Percentiles rank a stretch among this genome's conserved stretches.
Conservation (phyloP, 2,329 filamentous ascomycete species). For the Leptoxyphium fumago region DNA sequence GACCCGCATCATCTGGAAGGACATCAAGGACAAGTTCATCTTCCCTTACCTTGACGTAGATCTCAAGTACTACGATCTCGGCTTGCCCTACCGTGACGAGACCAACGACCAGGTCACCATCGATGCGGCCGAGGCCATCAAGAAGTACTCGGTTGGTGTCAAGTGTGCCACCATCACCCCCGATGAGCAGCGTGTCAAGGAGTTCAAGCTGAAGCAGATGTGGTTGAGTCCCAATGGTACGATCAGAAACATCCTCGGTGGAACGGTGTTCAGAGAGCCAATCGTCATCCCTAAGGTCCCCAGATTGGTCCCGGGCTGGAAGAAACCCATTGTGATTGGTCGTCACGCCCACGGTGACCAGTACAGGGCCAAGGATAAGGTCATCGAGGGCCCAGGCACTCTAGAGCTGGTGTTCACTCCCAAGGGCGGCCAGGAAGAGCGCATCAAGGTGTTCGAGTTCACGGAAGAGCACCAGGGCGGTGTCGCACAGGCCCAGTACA, state of each 20-base stretch:
- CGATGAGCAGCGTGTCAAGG: conserved; percentile 88
- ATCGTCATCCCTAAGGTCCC: conserved; percentile 92
- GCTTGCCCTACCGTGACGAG: conserved; percentile 86
- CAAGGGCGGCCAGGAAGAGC: conserved; percentile 60
- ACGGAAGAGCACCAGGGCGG: conserved; percentile 56
- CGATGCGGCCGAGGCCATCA: conserved; percentile 91
- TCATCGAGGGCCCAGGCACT: conserved; percentile 70
- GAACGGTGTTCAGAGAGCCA: conserved; percentile 97
- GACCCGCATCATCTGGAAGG: conserved; percentile 98
- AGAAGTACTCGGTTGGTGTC: conserved; percentile 97
- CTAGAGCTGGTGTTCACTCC: conserved; percentile 93
- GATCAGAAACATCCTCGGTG: conserved; percentile 57
- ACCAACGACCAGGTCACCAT: conserved; percentile 92
- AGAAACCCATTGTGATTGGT: conserved; percentile 97
- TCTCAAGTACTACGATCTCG: conserved; percentile 54
- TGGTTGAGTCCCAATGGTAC: conserved; percentile 97
- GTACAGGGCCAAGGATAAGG: conserved; percentile 88
- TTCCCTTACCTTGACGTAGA: conserved; percentile 91
- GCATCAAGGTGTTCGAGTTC: conserved; percentile 84
- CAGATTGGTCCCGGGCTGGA: conserved; percentile 89
- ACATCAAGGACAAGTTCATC: conserved; percentile 99
- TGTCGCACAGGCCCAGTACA: conserved; percentile 92
- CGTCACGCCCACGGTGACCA: conserved; percentile 98
- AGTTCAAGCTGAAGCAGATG: conserved; percentile 99
- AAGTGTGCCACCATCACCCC: conserved; percentile 99